Evolutionary conservation across 73 alveolate species (phyloP), one percentile per base, ranked within the genome.

Genomic region (Paramecium pentaurelia): DNA sequence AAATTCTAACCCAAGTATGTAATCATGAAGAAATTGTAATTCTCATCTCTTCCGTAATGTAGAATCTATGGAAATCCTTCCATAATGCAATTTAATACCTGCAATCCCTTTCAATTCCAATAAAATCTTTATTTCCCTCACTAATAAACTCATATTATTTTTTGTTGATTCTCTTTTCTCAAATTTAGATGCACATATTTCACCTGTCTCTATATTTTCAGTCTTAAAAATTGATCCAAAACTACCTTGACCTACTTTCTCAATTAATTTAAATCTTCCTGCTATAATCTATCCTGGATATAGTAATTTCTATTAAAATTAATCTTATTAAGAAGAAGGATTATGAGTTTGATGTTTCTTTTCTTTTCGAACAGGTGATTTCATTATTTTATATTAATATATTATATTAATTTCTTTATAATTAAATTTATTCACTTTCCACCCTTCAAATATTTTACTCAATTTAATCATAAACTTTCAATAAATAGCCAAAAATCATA

Each of bases 1-100:
- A 98, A 92, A 60, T 97, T 95, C n/a, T 99, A 98, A 3, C 99
- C 99, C 71, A 98, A 92, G 87, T 96, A 92, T 18, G 96, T 96
- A 92, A 96, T 95, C 51, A 96, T 97, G 94, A 96, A 91, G 60
- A 93, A 92, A 86, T 96, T 96, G 60, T 95, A 92, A 59, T 94
- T 97, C 49, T 96, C 97, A 37, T 93, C 96, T 44, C 86, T 89
- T 58, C 96, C 95, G 27, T 93, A 89, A 54, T 77, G 51, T 12
- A 42, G 32, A 54, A 93, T 47, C 44, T 92, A 70, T 3, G 96
- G 95, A 28, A 93, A 70, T 32, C 96, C 96, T 47, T 47, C 11
- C 34, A 80, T 80, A 45, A 45, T 32, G 7, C 30, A 45, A 20
- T 32, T 22, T 2, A 4, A 42, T 80, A 80, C 91, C 91, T 27